Conservation (phyloP, 306 rosid genomes). For the Quercus robur region DNA sequence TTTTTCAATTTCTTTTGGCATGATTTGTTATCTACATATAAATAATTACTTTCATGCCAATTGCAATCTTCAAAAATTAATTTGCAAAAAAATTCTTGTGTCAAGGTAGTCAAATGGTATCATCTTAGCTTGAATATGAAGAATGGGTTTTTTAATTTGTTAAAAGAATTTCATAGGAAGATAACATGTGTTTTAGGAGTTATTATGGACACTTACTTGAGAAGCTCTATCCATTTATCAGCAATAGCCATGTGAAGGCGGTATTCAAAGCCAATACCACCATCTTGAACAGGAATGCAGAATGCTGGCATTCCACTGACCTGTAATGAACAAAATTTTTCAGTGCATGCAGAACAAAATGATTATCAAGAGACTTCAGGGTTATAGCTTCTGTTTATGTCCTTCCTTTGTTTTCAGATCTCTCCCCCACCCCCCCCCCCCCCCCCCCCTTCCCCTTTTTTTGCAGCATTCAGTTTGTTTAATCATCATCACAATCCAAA, state of each 20-base stretch:
- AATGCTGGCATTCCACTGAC: slow-evolving; percentile 99
- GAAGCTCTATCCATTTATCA: slow-evolving; percentile 97
- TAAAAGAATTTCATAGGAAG: neutral
- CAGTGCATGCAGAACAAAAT: neutral
- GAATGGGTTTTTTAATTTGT: neutral
- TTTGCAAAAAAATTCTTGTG: neutral
- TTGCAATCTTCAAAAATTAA: neutral
- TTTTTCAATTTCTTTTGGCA: neutral
- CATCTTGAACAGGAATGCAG: slow-evolving; percentile 80
- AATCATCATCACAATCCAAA: neutral
- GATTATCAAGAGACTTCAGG: neutral
- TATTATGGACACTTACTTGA: slow-evolving; percentile 51
- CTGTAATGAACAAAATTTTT: slow-evolving; percentile 42
- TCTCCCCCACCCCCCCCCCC: no score
- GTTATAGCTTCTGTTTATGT: neutral
- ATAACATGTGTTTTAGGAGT: slow-evolving; percentile 8
- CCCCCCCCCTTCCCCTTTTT: no score
- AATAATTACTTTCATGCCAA: neutral
- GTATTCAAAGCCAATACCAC: slow-evolving; percentile 93
- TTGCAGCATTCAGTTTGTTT: neutral
- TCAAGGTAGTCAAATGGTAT: neutral
- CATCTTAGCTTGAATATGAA: neutral
- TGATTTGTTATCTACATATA: neutral
- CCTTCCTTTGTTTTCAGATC: neutral
- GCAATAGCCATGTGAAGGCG: slow-evolving; percentile 98